phyloP scores from a whole-genome alignment of 371 early-diverging fungal genomes.

The Funneliformis caledonium region DNA sequence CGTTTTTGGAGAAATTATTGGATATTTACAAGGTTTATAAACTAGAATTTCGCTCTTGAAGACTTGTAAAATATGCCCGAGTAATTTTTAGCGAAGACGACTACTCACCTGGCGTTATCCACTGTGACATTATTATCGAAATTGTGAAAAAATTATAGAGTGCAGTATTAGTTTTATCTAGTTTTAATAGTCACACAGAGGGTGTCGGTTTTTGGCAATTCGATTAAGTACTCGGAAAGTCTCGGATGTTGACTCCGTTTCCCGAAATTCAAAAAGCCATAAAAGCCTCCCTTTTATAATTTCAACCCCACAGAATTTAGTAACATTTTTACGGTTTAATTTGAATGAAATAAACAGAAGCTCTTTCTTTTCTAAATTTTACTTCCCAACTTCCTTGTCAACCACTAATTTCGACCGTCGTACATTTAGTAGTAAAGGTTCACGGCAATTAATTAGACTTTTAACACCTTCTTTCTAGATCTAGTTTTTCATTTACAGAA shows the following conservation, averaged over 20 bases:
- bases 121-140: slow-evolving; percentile 32
- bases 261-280: background rate
- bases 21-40: background rate
- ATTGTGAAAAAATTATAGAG: background rate
- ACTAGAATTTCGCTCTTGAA: background rate
- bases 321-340: background rate
- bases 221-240: background rate
- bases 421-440: background rate
- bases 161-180: background rate
- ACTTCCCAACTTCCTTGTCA: slow-evolving; percentile 4
- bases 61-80: background rate
- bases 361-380: background rate
- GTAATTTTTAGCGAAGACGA: background rate
- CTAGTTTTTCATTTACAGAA: background rate
- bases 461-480: slow-evolving; percentile 2
- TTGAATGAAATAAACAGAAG: too few species aligned
- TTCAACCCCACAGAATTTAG: background rate
- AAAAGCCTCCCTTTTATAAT: background rate
- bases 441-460: slow-evolving; percentile 9
- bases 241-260: background rate
- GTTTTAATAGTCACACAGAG: background rate
- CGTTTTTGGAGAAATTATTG: too few species aligned
- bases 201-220: background rate
- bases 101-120: slow-evolving; percentile 39
- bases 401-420: slow-evolving; percentile 1